Percentiles rank a stretch among this genome's conserved stretches.
Conservation (phyloP, 2,329 filamentous ascomycete species). For the Aspergillus spinulosporus region DNA sequence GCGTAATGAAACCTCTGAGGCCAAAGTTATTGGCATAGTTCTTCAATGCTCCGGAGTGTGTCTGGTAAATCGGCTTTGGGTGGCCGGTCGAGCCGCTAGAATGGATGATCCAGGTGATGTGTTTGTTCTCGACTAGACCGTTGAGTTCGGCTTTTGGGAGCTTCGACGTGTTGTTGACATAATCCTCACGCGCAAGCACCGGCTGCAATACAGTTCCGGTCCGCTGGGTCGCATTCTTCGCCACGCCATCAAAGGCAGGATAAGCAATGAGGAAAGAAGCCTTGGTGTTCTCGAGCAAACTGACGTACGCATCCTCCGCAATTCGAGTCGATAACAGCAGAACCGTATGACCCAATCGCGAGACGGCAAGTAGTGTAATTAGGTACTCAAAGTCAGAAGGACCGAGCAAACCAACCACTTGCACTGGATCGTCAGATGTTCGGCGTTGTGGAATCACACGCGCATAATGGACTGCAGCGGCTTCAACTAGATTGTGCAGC, state of each 20-base stretch:
- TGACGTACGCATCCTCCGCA: slow-evolving; percentile 26
- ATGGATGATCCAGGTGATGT: slow-evolving; percentile 49
- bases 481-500: slow-evolving; percentile 22
- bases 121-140: slow-evolving; percentile 28
- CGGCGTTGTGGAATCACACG: slow-evolving; percentile 21
- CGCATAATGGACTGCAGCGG: slow-evolving; percentile 21
- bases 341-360: slow-evolving; percentile 27
- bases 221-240: slow-evolving; percentile 23
- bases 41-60: slow-evolving; percentile 52
- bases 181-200: slow-evolving; percentile 15
- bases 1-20: slow-evolving; percentile 54
- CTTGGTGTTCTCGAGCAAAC: slow-evolving; percentile 24
- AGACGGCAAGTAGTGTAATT: slow-evolving; percentile 25
- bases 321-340: slow-evolving; percentile 27
- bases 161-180: neutral
- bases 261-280: slow-evolving; percentile 24
- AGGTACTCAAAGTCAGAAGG: slow-evolving; percentile 29
- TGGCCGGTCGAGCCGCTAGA: slow-evolving; percentile 60
- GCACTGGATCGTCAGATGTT: slow-evolving; percentile 24
- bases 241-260: slow-evolving; percentile 21
- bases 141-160: slow-evolving; percentile 23
- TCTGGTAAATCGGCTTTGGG: slow-evolving; percentile 63
- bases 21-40: slow-evolving; percentile 50
- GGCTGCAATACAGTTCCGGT: slow-evolving; percentile 22
- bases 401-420: slow-evolving; percentile 27